Percentiles rank a stretch among this genome's conserved stretches.
Conservation (phyloP, 1,284 basidiomycete species). For the Puccinia polysora region DNA sequence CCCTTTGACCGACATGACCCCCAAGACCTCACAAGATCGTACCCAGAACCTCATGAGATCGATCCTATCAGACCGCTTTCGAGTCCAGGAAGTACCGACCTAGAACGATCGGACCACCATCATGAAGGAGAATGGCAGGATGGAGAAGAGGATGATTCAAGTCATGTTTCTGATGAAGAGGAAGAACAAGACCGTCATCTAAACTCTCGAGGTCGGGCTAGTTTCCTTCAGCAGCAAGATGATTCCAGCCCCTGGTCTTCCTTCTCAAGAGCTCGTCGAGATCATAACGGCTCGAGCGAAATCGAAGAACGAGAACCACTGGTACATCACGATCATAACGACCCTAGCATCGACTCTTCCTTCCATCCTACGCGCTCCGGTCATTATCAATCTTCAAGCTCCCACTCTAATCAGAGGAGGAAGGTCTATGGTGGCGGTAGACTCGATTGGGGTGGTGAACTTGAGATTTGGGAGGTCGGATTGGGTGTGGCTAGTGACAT, state of each 20-base stretch:
- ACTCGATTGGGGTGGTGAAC: slow-evolving; percentile 39
- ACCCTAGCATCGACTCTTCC: background rate
- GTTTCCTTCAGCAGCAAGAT: background rate
- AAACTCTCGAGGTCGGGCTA: background rate
- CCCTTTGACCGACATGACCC: background rate
- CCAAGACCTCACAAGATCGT: too few relatives aligned
- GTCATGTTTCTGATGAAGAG: too few relatives aligned
- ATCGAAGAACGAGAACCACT: slow-evolving; percentile 1
- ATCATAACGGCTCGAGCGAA: background rate
- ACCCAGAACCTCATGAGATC: too few relatives aligned
- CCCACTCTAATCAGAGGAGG: slow-evolving; percentile 26
- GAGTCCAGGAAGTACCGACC: too few relatives aligned
- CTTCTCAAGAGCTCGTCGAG: background rate
- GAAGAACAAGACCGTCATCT: background rate
- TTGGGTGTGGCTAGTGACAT: slow-evolving; percentile 41
- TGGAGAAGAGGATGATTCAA: too few relatives aligned
- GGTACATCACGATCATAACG: background rate
- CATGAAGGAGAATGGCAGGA: too few relatives aligned
- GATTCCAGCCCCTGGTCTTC: background rate
- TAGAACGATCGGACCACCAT: too few relatives aligned
- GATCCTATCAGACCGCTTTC: too few relatives aligned
- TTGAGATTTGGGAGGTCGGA: slow-evolving; percentile 41
- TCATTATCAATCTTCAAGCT: background rate
- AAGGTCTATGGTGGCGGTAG: slow-evolving; percentile 41
- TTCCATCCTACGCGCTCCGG: background rate